phyloP scores from a whole-genome alignment of 2,329 filamentous ascomycete genomes.

The Epichloe typhina region DNA sequence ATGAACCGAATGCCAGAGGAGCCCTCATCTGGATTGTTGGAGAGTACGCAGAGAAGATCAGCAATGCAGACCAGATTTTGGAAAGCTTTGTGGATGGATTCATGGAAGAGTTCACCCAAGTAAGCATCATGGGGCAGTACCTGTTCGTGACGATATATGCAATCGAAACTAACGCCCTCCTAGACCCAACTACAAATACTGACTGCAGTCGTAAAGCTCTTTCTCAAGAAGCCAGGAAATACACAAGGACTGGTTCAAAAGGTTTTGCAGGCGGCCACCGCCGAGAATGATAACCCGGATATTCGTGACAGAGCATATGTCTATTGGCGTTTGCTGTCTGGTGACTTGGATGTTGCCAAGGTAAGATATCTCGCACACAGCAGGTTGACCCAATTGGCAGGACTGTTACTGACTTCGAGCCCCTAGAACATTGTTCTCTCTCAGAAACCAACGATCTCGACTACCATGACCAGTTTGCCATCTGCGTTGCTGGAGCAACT shows the following conservation, averaged over 20 bases:
- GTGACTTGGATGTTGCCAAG: conserved; percentile 82
- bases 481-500: conserved; percentile 75
- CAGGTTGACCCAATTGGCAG: not conserved
- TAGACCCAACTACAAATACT: conserved; percentile 96
- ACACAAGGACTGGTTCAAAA: conserved; percentile 87
- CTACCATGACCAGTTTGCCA: conserved; percentile 84
- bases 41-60: conserved; percentile 98
- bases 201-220: conserved; percentile 93
- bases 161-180: conserved; percentile 2
- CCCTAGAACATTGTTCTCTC: conserved; percentile 72
- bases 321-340: conserved; percentile 93
- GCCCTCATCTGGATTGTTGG: conserved; percentile 98
- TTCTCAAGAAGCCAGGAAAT: conserved; percentile 89
- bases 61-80: conserved; percentile 91
- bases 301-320: conserved; percentile 95
- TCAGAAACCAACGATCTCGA: conserved; percentile 85
- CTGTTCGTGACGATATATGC: not conserved
- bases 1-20: conserved; percentile 82
- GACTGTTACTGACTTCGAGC: not conserved
- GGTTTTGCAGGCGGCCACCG: conserved; percentile 82
- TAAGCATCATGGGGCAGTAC: conserved; percentile 17
- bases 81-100: conserved; percentile 86
- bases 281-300: conserved; percentile 94
- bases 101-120: conserved; percentile 91
- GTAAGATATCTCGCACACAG: conserved; percentile 24